Evolutionary conservation across 2,329 filamentous ascomycete species (phyloP).

Genomic region (Botrytis hyacinthi): DNA sequence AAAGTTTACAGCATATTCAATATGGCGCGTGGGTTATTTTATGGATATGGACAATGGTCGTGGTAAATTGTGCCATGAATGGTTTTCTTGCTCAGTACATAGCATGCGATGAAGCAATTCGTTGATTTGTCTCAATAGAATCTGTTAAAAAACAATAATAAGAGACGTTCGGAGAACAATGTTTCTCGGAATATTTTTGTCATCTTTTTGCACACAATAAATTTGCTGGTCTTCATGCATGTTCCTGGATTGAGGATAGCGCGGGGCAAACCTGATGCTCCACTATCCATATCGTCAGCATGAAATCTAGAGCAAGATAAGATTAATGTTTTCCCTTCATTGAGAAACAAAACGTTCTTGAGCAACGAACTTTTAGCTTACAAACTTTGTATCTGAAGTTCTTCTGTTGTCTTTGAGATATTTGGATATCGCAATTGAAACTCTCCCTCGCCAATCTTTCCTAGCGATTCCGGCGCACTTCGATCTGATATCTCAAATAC

Average conservation of each 20-base stretch:
- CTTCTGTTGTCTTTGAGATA: not conserved
- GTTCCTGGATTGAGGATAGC: conserved; percentile 8
- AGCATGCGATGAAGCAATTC: conserved; percentile 6
- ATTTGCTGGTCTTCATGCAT: conserved; percentile 4
- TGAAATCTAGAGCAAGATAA: conserved; percentile 5
- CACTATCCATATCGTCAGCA: conserved; percentile 6
- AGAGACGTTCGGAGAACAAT: not conserved
- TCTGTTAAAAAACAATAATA: conserved; percentile 7
- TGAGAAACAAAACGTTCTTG: not conserved
- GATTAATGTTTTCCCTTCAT: not conserved
- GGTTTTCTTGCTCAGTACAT: conserved; percentile 10
- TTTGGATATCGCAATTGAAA: not conserved
- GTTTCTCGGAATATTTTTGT: not conserved
- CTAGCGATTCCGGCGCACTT: not conserved
- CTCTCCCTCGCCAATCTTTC: not conserved
- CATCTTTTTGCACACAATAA: not conserved
- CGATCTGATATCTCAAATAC: not conserved
- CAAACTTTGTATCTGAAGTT: not conserved
- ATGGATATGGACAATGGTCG: conserved; percentile 31
- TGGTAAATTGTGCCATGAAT: conserved; percentile 17
- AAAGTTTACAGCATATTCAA: conserved; percentile 34
- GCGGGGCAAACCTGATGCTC: conserved; percentile 15
- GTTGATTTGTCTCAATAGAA: not conserved
- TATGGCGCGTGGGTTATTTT: conserved; percentile 38
- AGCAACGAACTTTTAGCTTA: not conserved